These are phyloP conservation scores for Fusarium coffeatum DNA, from an alignment of 2,329 filamentous ascomycete species.

Conservation along the genomic window DNA sequence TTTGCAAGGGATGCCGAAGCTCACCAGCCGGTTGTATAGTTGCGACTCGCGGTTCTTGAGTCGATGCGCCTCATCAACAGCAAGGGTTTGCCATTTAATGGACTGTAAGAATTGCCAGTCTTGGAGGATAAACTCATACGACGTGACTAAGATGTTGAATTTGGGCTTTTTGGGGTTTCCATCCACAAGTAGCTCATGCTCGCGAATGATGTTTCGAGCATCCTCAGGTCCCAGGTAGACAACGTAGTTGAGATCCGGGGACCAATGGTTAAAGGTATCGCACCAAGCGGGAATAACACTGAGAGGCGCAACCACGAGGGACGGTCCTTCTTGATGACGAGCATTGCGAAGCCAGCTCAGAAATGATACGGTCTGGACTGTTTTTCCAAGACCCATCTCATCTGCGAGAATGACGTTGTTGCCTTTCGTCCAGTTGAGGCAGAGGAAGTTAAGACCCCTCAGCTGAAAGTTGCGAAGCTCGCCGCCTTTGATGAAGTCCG, in stretches of 20 bases:
- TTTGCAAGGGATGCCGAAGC: conserved; percentile 88
- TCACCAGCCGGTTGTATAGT: conserved; percentile 84
- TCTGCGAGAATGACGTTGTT: conserved; percentile 98
- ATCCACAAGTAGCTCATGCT: conserved; percentile 89
- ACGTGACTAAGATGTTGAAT: conserved; percentile 97
- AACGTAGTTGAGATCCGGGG: conserved; percentile 95
- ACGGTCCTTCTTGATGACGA: conserved; percentile 89
- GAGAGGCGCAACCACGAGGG: conserved; percentile 95
- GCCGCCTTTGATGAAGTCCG: conserved; percentile 84
- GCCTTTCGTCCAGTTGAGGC: conserved; percentile 92
- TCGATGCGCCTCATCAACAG: conserved; percentile 95
- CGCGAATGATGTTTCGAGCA: conserved; percentile 86
- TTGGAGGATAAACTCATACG: conserved; percentile 93
- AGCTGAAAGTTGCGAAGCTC: conserved; percentile 93
- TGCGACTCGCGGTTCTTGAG: conserved; percentile 97
- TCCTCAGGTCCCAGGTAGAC: conserved; percentile 93
- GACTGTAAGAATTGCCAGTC: conserved; percentile 86
- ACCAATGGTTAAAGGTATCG: conserved; percentile 96
- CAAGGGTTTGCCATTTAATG: conserved; percentile 98
- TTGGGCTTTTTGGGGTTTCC: conserved; percentile 89
- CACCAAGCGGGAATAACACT: conserved; percentile 99
- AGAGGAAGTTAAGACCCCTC: conserved; percentile 92
- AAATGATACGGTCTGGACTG: conserved; percentile 96
- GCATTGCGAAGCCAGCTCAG: conserved; percentile 96
- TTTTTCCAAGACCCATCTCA: conserved; percentile 99